Conservation (phyloP, 2,329 filamentous ascomycete species). For the Allantophomopsis lycopodina region DNA sequence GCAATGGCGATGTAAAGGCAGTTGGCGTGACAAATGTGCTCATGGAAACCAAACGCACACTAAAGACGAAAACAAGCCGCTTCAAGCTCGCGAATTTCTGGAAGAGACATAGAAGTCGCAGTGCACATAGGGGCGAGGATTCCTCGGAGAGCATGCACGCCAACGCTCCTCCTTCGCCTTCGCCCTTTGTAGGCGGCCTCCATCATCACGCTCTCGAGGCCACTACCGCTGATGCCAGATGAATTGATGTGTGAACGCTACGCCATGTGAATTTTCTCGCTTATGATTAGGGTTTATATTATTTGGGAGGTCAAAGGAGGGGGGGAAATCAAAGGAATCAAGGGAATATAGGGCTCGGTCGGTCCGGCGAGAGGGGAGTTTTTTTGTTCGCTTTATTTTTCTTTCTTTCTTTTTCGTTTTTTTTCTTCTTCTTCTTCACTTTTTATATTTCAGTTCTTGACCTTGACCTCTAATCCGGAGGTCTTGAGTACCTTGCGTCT, state of each 20-base stretch:
- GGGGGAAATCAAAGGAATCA: too few species aligned
- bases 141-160: background rate
- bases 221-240: background rate
- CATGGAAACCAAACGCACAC: slow-evolving; percentile 30
- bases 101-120: slow-evolving; percentile 9
- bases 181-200: background rate
- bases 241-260: background rate
- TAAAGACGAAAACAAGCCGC: slow-evolving; percentile 49
- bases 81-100: slow-evolving; percentile 36
- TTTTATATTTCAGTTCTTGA: background rate
- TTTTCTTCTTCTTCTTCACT: too few species aligned
- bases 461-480: background rate
- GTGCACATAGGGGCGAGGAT: background rate
- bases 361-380: background rate
- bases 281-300: background rate
- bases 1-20: slow-evolving; percentile 9
- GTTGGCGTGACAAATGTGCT: slow-evolving; percentile 25
- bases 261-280: background rate
- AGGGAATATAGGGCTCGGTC: too few species aligned
- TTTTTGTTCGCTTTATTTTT: background rate
- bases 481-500: background rate
- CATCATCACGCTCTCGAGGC: too few species aligned
- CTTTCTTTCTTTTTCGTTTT: too few species aligned
- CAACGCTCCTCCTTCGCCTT: background rate
- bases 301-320: too few species aligned